A percentile compares a stretch with the other conserved stretches of the same genome.
Conservation (phyloP, 2,329 filamentous ascomycete genomes). For the Pseudocercospora vitis region DNA sequence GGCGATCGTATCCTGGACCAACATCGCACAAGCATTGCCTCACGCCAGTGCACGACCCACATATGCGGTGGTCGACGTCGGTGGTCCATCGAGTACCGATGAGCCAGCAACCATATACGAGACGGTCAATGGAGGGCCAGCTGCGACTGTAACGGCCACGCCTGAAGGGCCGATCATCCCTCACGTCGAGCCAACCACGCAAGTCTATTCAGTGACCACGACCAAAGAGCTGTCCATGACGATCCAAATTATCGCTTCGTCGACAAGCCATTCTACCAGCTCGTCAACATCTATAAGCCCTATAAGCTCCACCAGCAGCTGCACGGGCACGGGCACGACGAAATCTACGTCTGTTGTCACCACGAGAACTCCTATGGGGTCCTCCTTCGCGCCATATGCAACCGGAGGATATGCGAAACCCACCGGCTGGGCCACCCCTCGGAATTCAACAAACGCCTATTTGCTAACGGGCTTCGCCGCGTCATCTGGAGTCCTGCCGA, state of each 20-base stretch:
- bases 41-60: constrained; percentile 27
- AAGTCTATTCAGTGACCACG: background rate
- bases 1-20: constrained; percentile 28
- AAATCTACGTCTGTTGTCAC: too few species aligned
- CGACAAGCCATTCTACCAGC: constrained; percentile 9
- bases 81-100: constrained; percentile 21
- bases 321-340: background rate
- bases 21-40: constrained; percentile 31
- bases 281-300: constrained; percentile 13
- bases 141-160: constrained; percentile 17
- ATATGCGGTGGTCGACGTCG: constrained; percentile 37
- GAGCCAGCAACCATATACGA: constrained; percentile 27
- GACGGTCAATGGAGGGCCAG: constrained; percentile 24
- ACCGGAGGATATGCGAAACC: constrained; percentile 6
- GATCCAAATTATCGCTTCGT: background rate
- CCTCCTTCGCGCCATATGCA: background rate
- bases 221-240: constrained; percentile 1
- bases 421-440: constrained; percentile 12
- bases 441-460: constrained; percentile 12
- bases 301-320: background rate
- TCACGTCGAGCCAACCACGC: constrained; percentile 1
- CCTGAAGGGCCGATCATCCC: constrained; percentile 9
- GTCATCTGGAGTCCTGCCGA: constrained; percentile 9
- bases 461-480: constrained; percentile 9
- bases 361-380: too few species aligned